Percentiles rank a stretch among this genome's conserved stretches.
Evolutionary conservation across 1,139 yeast species (phyloP).

Genomic region (Magnusiomyces tetraspermus): DNA sequence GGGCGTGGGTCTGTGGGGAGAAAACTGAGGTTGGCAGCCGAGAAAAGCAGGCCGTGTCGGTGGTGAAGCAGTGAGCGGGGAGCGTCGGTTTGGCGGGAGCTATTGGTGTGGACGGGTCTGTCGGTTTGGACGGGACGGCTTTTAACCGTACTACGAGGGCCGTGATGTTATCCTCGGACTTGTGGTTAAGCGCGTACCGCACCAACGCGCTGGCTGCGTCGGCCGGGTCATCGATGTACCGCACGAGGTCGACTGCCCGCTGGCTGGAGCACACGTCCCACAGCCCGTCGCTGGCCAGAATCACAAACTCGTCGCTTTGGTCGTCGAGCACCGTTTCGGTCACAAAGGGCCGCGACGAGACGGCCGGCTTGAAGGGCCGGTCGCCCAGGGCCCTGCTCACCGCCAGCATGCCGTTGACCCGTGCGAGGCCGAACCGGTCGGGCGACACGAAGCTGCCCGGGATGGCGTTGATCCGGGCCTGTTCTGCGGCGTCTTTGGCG

Average conservation of each 20-base stretch:
- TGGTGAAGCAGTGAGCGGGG: too few relatives aligned
- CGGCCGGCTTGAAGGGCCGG: constrained; percentile 42
- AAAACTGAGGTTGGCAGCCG: neutral
- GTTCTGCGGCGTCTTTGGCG: constrained; percentile 59
- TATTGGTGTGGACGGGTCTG: too few relatives aligned
- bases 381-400: constrained; percentile 83
- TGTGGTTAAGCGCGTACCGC: constrained; percentile 54
- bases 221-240: constrained; percentile 44
- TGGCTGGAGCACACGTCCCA: constrained; percentile 85
- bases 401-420: constrained; percentile 80
- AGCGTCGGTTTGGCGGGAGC: too few relatives aligned
- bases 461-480: constrained; percentile 48
- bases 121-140: neutral
- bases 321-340: constrained; percentile 35
- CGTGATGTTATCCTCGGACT: constrained; percentile 79
- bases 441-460: constrained; percentile 46
- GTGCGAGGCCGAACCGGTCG: constrained; percentile 47
- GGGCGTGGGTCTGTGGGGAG: neutral
- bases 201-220: constrained; percentile 59
- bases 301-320: constrained; percentile 55
- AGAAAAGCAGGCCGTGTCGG: neutral
- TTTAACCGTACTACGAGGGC: constrained; percentile 55
- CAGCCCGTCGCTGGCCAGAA: constrained; percentile 85
- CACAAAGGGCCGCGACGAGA: constrained; percentile 70
- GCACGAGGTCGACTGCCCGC: constrained; percentile 59